Base-by-base conservation (phyloP, 2,329 filamentous ascomycete genomes). In the Penicillium sp. region DNA sequence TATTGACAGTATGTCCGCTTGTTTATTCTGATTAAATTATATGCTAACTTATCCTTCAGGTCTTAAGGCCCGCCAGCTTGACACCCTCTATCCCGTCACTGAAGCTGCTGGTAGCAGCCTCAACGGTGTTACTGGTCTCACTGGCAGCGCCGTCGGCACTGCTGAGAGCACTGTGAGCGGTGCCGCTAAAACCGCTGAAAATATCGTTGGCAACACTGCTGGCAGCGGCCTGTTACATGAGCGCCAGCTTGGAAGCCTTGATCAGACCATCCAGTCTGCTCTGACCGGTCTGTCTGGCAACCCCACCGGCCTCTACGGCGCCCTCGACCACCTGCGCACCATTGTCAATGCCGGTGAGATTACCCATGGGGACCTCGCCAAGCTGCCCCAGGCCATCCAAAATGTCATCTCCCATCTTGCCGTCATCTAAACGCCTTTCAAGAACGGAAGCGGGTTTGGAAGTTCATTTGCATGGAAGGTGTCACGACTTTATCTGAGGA, bases 291-390 rank as follows among this genome's bases (percentile, higher is more conserved):
- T 53, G 8, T 52, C 50, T 39, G 53, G 50, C 23, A 50, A 58
- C 50, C 49, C 52, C 9, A 50, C 43, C 24, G 54, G 49, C 26
- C 49, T 59, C 29, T 48, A 56, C n/a, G 46, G 45, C 16, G 56
- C 52, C 11, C 50, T 52, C 27, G 22, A 28, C 40, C 49, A 42
- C 26, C 37, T 50, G 11, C 29, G 26, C 8, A 51, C 35, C 13
- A 29, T 48, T 14, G 44, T 44, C 18, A 28, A 46, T 3, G 46
- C 44, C 18, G 48, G 48, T 11, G 31, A 52, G 9, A 49, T 58
- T 23, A 49, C 48, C 24, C 38, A 42, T 4, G 44, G 40, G 23
- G 46, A 56, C 9, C 46, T 58, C 7, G 20, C 49, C 18, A 40
- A 42, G 35, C 16, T 56, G 6, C 54, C 54, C 18, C 44, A 32